Conservation (phyloP, 805 yeast species). For the Candida pseudofarinosa region DNA sequence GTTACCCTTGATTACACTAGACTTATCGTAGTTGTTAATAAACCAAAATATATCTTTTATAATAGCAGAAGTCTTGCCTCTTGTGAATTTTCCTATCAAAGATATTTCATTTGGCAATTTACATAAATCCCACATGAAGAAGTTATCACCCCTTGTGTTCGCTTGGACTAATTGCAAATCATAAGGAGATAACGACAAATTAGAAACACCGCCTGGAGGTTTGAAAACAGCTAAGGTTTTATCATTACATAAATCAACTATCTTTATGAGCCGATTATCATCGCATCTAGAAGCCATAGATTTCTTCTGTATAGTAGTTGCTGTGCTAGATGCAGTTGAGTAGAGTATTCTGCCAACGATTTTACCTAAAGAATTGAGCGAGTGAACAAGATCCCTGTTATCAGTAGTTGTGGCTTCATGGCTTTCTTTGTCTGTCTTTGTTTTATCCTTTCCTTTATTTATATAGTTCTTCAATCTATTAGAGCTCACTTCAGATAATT, state of each 20-base stretch:
- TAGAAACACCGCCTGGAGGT: slow-evolving; percentile 61
- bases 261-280: slow-evolving; percentile 37
- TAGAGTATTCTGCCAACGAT: slow-evolving; percentile 30
- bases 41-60: slow-evolving; percentile 54
- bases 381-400: slow-evolving; percentile 16
- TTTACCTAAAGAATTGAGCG: slow-evolving; percentile 27
- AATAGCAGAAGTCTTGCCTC: slow-evolving; percentile 61
- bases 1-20: slow-evolving; percentile 15
- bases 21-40: slow-evolving; percentile 27
- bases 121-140: slow-evolving; percentile 62
- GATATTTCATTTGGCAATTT: slow-evolving; percentile 47
- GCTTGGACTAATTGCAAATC: slow-evolving; percentile 55
- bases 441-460: slow-evolving; percentile 13
- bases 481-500: slow-evolving; percentile 47
- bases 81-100: slow-evolving; percentile 51
- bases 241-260: slow-evolving; percentile 45
- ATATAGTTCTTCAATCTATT: slow-evolving; percentile 39
- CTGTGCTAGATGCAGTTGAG: slow-evolving; percentile 30
- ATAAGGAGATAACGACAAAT: slow-evolving; percentile 56
- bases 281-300: slow-evolving; percentile 18
- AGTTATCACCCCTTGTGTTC: slow-evolving; percentile 55
- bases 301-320: slow-evolving; percentile 19
- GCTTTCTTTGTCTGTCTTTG: slow-evolving; percentile 17
- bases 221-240: slow-evolving; percentile 41
- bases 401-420: slow-evolving; percentile 5